Percentiles rank a stretch among this genome's conserved stretches.
phyloP scores from a whole-genome alignment of 1,284 basidiomycete species.

The Flammula alnicola region DNA sequence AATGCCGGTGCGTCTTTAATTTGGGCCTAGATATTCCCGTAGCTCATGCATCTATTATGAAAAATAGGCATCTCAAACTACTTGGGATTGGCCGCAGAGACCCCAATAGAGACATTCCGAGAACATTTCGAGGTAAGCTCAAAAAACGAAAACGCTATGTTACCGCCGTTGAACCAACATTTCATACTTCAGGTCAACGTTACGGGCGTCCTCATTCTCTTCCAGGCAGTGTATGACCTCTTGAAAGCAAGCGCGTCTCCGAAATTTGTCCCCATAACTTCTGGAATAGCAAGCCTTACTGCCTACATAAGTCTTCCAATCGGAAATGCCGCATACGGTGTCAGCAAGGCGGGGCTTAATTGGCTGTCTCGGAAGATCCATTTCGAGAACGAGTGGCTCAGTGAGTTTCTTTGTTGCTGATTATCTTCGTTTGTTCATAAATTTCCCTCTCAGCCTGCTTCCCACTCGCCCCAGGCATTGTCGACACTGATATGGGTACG shows the following conservation, averaged over 20 bases:
- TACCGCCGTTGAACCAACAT: too few relatives aligned
- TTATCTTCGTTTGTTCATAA: not conserved
- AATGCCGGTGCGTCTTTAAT: not conserved
- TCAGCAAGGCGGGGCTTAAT: constrained; percentile 1
- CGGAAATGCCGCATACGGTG: not conserved
- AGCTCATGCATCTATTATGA: too few relatives aligned
- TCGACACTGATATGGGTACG: constrained; percentile 1
- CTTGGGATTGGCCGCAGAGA: not conserved
- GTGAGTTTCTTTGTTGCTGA: not conserved
- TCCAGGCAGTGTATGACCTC: not conserved
- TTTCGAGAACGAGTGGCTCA: constrained; percentile 8
- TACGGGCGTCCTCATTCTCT: not conserved
- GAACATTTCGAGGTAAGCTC: too few relatives aligned
- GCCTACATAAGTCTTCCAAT: not conserved
- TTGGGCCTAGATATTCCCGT: not conserved
- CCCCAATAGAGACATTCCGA: too few relatives aligned
- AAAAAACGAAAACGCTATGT: too few relatives aligned
- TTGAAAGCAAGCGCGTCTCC: not conserved
- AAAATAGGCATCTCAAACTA: not conserved
- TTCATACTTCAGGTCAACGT: not conserved
- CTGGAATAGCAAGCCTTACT: not conserved
- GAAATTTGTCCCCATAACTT: not conserved
- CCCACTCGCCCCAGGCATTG: not conserved
- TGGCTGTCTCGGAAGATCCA: constrained; percentile 6
- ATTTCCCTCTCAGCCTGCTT: not conserved